Base-by-base conservation (phyloP, 768 basidiomycete species). In the Suillus tomentosus region DNA sequence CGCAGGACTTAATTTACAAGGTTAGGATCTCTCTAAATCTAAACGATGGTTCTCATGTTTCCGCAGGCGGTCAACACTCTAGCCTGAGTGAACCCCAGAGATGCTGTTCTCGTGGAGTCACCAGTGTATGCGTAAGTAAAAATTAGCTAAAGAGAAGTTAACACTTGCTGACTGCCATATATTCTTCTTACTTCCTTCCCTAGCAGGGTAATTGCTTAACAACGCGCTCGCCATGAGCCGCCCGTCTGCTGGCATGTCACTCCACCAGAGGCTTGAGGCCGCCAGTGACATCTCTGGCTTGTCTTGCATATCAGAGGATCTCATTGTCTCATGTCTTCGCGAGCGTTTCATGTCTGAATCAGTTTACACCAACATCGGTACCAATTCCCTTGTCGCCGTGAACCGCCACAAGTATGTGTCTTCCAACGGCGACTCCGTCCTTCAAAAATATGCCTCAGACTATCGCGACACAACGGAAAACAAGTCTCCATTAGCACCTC, bases 371-470 rank as follows among this genome's bases (percentile, higher is more conserved):
- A 79, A 70, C 69, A 72, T 94, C 67, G 90, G 92, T 57, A 79
- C 90, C 7, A 87, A 87, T 36, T 82, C 83, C 9, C 80, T 97
- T 68, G 88, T 98, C 66, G 91, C 91, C 37, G 82, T 98, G 69
- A 99, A 99, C 76, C 95, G 96, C 0, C 92, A 96, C 81, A 95
- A 96, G 76, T 95, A 93, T 69, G 84, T 96, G 50, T 67, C 89
- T 19, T 85, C 87, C 62, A 96, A 94, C 70, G 87, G 91, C 67
- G 95, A 98, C 79, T 86, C 90, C 0, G 78, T 92, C 39, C 79
- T 98, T 37, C 86, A 92, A 76, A 90, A 92, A 73, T 97, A 97
- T 73, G 90, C 93, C 3, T 82, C 89, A 22, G 90, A 96, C 71
- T 94, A 95, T 72, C 84, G 93, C 50, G 87, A 93, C 70, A 88